Evolutionary conservation across 2,329 filamentous ascomycete species (phyloP).

Genomic region (Monilinia laxa): DNA sequence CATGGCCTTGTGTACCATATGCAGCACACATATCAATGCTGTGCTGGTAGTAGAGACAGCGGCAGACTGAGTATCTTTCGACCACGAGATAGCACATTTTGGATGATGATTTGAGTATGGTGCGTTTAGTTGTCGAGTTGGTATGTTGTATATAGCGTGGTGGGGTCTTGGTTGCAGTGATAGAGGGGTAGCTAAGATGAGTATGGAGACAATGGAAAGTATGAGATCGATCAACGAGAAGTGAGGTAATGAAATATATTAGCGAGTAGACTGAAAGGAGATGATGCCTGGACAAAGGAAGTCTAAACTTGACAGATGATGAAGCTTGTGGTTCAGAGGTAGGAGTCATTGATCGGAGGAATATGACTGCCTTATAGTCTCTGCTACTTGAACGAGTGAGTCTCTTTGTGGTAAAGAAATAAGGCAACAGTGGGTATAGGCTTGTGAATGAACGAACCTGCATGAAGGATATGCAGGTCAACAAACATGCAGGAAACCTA

Average conservation of each 20-base stretch:
- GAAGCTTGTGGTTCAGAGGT: slow-evolving; percentile 35
- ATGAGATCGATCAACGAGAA: slow-evolving; percentile 23
- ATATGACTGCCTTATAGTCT: slow-evolving; percentile 40
- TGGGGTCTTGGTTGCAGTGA: slow-evolving; percentile 5
- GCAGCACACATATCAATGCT: slow-evolving; percentile 65
- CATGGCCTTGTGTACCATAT: slow-evolving; percentile 61
- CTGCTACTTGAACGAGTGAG: slow-evolving; percentile 27
- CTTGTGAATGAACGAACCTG: slow-evolving; percentile 27
- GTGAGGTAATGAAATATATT: slow-evolving; percentile 38
- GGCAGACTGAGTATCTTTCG: slow-evolving; percentile 68
- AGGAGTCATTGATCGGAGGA: slow-evolving; percentile 39
- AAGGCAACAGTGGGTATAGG: slow-evolving; percentile 35
- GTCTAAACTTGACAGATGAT: slow-evolving; percentile 34
- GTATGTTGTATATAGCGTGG: slow-evolving; percentile 7
- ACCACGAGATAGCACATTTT: slow-evolving; percentile 70
- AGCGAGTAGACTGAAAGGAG: slow-evolving; percentile 35
- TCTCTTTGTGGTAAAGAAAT: slow-evolving; percentile 26
- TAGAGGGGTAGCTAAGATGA: slow-evolving; percentile 18
- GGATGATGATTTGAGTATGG: slow-evolving; percentile 26
- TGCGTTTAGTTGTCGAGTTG: neutral
- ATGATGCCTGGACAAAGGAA: slow-evolving; percentile 39
- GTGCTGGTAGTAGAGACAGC: slow-evolving; percentile 68
- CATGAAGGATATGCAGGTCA: slow-evolving; percentile 36
- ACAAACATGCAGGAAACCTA: slow-evolving; percentile 32
- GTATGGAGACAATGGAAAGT: slow-evolving; percentile 23